A percentile compares a stretch with the other conserved stretches of the same genome.
Evolutionary conservation across 2,329 filamentous ascomycete genomes (phyloP).

Genomic region (Alternaria consortialis): DNA sequence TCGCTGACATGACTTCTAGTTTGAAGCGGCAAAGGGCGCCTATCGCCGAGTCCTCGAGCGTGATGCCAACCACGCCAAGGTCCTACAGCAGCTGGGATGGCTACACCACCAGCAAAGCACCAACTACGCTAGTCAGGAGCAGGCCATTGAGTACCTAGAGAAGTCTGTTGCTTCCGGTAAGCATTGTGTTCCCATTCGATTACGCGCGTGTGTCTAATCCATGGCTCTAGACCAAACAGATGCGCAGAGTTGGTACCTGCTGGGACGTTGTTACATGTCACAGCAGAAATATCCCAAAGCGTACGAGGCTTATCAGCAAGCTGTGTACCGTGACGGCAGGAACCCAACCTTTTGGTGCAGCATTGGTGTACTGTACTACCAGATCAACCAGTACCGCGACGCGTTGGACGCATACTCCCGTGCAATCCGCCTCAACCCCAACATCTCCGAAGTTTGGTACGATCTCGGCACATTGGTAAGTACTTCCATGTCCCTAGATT

Average conservation of each 20-base stretch:
- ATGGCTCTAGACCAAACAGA: conserved; percentile 79
- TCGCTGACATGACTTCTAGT: conserved; percentile 64
- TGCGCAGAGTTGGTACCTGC: conserved; percentile 97
- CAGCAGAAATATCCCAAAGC: conserved; percentile 99
- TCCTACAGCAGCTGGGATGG: conserved; percentile 97
- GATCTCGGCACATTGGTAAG: conserved; percentile 93
- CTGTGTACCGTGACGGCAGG: conserved; percentile 95
- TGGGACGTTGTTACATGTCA: conserved; percentile 98
- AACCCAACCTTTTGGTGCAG: conserved; percentile 99
- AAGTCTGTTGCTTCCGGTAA: conserved; percentile 93
- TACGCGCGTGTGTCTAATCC: conserved; percentile 28
- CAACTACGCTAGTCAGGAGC: conserved; percentile 90
- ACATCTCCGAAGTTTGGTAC: conserved; percentile 99
- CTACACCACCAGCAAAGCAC: conserved; percentile 95
- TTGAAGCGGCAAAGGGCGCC: conserved; percentile 89
- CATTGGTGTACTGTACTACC: conserved; percentile 98
- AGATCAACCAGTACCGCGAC: conserved; percentile 99
- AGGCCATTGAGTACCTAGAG: conserved; percentile 95
- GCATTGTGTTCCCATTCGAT: conserved; percentile 43
- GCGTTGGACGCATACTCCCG: conserved; percentile 97
- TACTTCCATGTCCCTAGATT: conserved; percentile 33
- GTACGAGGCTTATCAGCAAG: conserved; percentile 98
- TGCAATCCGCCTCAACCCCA: conserved; percentile 94
- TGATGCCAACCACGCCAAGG: conserved; percentile 96
- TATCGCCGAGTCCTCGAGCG: conserved; percentile 93